These are phyloP conservation scores for Vigna angularis DNA, from an alignment of 306 rosid genomes.

Conservation along the genomic window DNA sequence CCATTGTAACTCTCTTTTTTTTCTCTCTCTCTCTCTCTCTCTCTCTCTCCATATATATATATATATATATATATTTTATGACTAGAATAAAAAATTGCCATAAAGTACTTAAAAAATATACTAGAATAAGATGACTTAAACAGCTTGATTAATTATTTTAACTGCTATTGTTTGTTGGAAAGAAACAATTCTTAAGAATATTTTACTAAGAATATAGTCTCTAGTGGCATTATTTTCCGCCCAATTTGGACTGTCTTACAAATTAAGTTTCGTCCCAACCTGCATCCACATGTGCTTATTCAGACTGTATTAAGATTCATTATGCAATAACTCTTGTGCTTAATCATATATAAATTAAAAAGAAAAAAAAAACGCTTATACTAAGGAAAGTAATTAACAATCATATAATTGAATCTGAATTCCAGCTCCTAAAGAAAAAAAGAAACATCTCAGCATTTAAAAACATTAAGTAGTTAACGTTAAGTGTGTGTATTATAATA, in stretches of 20 bases:
- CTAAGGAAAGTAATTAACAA: background rate
- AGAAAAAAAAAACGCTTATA: background rate
- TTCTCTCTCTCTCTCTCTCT: too few relatives aligned
- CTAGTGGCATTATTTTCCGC: background rate
- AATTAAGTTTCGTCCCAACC: background rate
- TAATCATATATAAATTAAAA: background rate
- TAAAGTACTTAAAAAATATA: background rate
- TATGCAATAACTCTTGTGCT: background rate
- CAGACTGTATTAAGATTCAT: background rate
- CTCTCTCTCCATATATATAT: too few relatives aligned
- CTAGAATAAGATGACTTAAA: background rate
- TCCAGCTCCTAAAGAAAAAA: background rate
- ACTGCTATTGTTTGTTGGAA: background rate
- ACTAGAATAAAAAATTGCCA: too few relatives aligned
- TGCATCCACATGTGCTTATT: background rate
- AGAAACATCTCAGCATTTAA: background rate
- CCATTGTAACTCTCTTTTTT: too few relatives aligned
- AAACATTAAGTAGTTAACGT: background rate
- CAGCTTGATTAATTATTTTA: conserved; percentile 11
- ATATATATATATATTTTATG: too few relatives aligned
- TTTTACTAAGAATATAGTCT: background rate
- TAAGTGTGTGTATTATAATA: background rate
- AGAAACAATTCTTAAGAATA: conserved; percentile 1
- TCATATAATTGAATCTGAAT: background rate
- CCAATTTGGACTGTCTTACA: background rate